Conservation (phyloP, 2,329 filamentous ascomycete genomes). For the Drechmeria coniospora region DNA sequence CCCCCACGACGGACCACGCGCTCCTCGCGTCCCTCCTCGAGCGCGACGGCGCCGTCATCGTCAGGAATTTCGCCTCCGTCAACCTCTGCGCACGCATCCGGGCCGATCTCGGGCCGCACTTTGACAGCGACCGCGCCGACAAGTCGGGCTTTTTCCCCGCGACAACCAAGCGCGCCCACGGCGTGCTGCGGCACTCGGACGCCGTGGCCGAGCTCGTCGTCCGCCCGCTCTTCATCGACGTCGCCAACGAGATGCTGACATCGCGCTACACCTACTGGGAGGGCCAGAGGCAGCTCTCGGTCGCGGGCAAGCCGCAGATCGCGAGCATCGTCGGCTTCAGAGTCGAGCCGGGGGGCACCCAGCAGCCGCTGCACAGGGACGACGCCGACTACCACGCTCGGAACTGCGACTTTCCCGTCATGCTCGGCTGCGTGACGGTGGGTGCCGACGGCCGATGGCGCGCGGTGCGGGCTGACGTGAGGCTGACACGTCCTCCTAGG, state of each 20-base stretch:
- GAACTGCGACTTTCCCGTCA: slow-evolving; percentile 19
- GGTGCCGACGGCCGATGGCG: no score
- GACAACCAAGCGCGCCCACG: slow-evolving; percentile 23
- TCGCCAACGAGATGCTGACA: slow-evolving; percentile 18
- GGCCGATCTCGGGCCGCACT: slow-evolving; percentile 20
- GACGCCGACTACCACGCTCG: slow-evolving; percentile 15
- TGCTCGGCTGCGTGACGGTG: slow-evolving; percentile 19
- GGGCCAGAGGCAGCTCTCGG: slow-evolving; percentile 14
- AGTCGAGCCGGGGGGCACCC: slow-evolving; percentile 22
- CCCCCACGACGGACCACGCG: slow-evolving; percentile 8
- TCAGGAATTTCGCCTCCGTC: slow-evolving; percentile 17
- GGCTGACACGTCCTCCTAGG: slow-evolving; percentile 5
- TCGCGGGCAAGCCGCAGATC: slow-evolving; percentile 20
- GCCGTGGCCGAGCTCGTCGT: slow-evolving; percentile 21
- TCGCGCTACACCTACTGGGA: slow-evolving; percentile 21
- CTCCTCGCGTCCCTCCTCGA: slow-evolving; percentile 10
- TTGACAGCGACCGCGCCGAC: slow-evolving; percentile 20
- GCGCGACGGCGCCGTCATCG: slow-evolving; percentile 20
- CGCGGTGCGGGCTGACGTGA: no score
- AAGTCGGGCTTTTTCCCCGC: slow-evolving; percentile 22
- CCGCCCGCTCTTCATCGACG: slow-evolving; percentile 17
- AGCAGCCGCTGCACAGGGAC: slow-evolving; percentile 22
- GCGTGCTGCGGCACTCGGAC: slow-evolving; percentile 20
- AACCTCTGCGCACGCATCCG: slow-evolving; percentile 19
- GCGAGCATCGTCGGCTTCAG: slow-evolving; percentile 21